phyloP scores from a whole-genome alignment of 768 basidiomycete species.

The Russula foetens region DNA sequence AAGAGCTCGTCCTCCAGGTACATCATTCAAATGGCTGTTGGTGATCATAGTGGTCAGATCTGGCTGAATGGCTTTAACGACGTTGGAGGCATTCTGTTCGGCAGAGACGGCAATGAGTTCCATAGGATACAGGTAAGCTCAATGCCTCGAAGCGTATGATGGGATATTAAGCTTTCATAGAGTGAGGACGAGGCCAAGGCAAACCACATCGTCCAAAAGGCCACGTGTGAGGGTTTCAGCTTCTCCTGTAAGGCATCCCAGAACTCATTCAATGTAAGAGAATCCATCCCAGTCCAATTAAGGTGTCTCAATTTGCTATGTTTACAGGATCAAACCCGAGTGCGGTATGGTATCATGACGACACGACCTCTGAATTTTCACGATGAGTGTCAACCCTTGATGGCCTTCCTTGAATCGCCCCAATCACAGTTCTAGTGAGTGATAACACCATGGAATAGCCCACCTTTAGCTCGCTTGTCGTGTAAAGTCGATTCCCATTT shows the following conservation, averaged over 20 bases:
- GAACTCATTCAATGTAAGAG: slow-evolving; percentile 74
- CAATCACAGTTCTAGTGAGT: slow-evolving; percentile 46
- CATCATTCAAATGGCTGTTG: slow-evolving; percentile 76
- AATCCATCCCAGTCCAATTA: not conserved
- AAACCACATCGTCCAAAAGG: slow-evolving; percentile 49
- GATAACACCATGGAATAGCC: not conserved
- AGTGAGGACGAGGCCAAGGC: slow-evolving; percentile 52
- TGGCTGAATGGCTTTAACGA: slow-evolving; percentile 98
- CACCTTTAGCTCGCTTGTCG: not conserved
- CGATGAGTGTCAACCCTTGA: slow-evolving; percentile 51
- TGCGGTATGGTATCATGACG: slow-evolving; percentile 73
- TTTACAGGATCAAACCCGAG: slow-evolving; percentile 65
- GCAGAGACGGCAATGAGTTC: slow-evolving; percentile 71
- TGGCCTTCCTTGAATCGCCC: slow-evolving; percentile 49
- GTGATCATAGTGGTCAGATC: slow-evolving; percentile 83
- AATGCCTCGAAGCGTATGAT: not conserved
- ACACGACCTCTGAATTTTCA: slow-evolving; percentile 60
- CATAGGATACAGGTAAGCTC: slow-evolving; percentile 53
- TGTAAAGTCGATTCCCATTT: slow-evolving; percentile 1
- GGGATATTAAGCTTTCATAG: slow-evolving; percentile 29
- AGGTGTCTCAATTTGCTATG: not conserved
- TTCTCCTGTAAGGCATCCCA: slow-evolving; percentile 83
- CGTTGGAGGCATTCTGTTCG: slow-evolving; percentile 67
- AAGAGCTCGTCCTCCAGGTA: slow-evolving; percentile 39
- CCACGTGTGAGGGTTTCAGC: slow-evolving; percentile 65